Evolutionary conservation across 2,329 filamentous ascomycete genomes (phyloP), one percentile per base, ranked within the genome.

Genomic region (Ophiocordyceps australis): DNA sequence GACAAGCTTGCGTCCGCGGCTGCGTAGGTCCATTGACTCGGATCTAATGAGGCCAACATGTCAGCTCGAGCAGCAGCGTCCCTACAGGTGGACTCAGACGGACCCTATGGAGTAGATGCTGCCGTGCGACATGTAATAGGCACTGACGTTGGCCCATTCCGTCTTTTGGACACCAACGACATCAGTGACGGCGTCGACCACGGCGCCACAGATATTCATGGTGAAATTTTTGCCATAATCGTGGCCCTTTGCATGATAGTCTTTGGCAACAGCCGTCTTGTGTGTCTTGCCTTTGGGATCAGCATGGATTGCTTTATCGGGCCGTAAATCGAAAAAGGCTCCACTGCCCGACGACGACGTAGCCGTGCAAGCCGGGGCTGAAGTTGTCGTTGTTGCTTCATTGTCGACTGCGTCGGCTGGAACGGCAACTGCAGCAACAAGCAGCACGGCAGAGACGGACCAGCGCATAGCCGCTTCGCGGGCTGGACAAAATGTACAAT

Each of bases 221-320:
- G 79, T 86, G 42, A 89, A 89, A 54, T 86, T 86, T 35, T 70
- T 68, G 34, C 67, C 70, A 38, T 83, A 80, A 49, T 86, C 80
- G 46, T 72, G 77, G 18, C 80, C 80, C 31, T 65, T 65, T 7
- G 75, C 70, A 34, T 69, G 61, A 46, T 72, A 72, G 42, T 71
- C 65, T 17, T 54, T 50, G 8, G 50, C 49, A 9, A 51, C 48
- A 16, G 44, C 46, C 10, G 52, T 51, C 33, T 52, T 55, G 32
- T 53, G 48, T 10, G 52, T 41, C 37, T 60, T 62, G 5, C 50
- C 55, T 23, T 62, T 53, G 14, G n/a, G n/a, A n/a, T 52, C 46
- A 5, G 50, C 43, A 11, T 44, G 39, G 16, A 58, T 42, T 17
- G 64, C 65, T 19, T 51, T 62, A 36, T 68, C 65, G 3, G 62